Percentiles rank a stretch among this genome's conserved stretches.
These are phyloP conservation scores for Phlebiopsis flavidoalba DNA, from an alignment of 768 basidiomycete species.

Conservation along the genomic window DNA sequence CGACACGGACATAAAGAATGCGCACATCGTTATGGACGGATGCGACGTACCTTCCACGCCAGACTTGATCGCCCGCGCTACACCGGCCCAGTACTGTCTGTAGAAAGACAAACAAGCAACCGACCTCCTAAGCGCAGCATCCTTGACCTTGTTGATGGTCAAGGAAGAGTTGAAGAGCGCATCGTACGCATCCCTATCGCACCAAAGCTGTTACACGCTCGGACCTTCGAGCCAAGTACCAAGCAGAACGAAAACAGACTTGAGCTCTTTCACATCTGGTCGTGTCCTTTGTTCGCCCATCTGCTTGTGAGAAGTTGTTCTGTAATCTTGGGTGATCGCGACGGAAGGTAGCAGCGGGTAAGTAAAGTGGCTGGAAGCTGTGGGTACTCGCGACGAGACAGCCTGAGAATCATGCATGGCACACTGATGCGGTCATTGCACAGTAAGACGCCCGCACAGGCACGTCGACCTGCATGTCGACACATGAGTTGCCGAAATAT, in stretches of 20 bases:
- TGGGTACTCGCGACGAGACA: no score
- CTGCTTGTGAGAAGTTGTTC: neutral
- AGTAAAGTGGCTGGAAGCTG: no score
- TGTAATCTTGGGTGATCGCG: no score
- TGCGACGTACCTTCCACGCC: constrained; percentile 69
- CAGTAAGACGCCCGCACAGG: no score
- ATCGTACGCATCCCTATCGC: constrained; percentile 36
- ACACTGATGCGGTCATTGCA: no score
- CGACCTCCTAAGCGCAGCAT: constrained; percentile 59
- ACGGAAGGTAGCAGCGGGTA: no score
- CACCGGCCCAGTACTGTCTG: constrained; percentile 35
- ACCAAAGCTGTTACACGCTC: constrained; percentile 21
- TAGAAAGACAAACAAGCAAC: constrained; percentile 43
- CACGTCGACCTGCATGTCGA: no score
- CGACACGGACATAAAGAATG: neutral
- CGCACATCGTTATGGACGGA: constrained; percentile 3
- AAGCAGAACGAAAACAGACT: constrained; percentile 26
- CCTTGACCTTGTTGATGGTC: constrained; percentile 60
- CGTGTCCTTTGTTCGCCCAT: constrained; percentile 21
- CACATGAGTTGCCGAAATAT: no score
- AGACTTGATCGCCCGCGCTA: constrained; percentile 77
- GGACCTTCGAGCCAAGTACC: constrained; percentile 19
- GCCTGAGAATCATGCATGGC: no score
- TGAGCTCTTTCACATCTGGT: constrained; percentile 26
- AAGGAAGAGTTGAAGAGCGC: constrained; percentile 46